Percentiles rank a stretch among this genome's conserved stretches.
phyloP scores from a whole-genome alignment of 1,139 yeast genomes.

The Casaregolazyma lundiana region DNA sequence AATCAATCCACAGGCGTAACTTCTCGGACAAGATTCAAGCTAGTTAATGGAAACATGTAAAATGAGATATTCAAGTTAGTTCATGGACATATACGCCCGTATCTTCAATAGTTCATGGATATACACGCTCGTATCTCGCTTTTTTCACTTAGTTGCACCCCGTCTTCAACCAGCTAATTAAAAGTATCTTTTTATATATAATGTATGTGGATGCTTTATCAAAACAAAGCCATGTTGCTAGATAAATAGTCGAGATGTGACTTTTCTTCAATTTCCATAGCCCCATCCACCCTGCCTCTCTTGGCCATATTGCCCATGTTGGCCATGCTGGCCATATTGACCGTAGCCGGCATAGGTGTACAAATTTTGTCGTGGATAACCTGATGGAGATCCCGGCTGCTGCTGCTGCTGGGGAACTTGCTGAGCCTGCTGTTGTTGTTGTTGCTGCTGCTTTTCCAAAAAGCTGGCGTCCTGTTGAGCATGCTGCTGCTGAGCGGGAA shows the following conservation, averaged over 20 bases:
- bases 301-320: slow-evolving; percentile 14
- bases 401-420: slow-evolving; percentile 18
- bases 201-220: not conserved
- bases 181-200: not conserved
- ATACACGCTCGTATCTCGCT: not conserved
- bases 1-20: slow-evolving; percentile 29
- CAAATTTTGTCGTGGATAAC: slow-evolving; percentile 28
- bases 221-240: not conserved
- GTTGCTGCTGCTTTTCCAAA: slow-evolving; percentile 20
- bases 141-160: not conserved
- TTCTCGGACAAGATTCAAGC: too few relatives aligned
- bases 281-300: slow-evolving; percentile 20
- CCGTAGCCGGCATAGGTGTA: slow-evolving; percentile 32
- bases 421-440: slow-evolving; percentile 23
- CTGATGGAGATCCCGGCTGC: slow-evolving; percentile 15
- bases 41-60: too few relatives aligned
- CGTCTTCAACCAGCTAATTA: not conserved
- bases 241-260: not conserved
- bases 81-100: too few relatives aligned
- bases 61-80: too few relatives aligned
- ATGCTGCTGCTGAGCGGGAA: slow-evolving; percentile 18
- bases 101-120: too few relatives aligned
- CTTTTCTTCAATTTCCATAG: slow-evolving; percentile 16
- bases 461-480: slow-evolving; percentile 24
- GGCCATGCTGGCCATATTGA: slow-evolving; percentile 29